Evolutionary conservation across 2,329 filamentous ascomycete genomes (phyloP), one percentile per base, ranked within the genome.

Genomic region (Phaeosphaeria sp.): DNA sequence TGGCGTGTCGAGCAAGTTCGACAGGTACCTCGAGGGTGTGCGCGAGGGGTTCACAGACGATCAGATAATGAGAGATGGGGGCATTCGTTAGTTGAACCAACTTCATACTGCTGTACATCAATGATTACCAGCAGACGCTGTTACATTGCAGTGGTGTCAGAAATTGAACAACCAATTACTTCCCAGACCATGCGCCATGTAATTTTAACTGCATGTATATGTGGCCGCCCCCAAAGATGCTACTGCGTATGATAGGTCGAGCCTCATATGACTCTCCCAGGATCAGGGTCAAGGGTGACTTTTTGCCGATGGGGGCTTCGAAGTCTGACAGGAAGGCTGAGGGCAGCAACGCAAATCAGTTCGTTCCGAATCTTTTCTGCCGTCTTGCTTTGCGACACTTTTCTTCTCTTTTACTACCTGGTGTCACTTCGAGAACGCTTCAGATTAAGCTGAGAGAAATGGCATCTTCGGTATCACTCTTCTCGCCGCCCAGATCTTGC

Each of bases 1-100:
- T n/a, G 46, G 51, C 6, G 57, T 65, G 11, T 36, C 57, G 13
- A 36, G 53, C 20, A 53, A 59, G 48, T 65, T 65, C 52, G 55
- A 63, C 18, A 51, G 23, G 17, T 62, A 64, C 25, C 51, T 55
- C 36, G 43, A 51, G 15, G 54, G 55, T 18, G 22, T 58, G 6
- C 43, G 46, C 17, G 59, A 56, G 21, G 59, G 54, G 6, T 47
- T 62, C 33, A 58, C 62, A 10, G 54, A 59, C 23, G 54, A 64
- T 15, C 54, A 56, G 36, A 39, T 53, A 21, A 36, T 36, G 18
- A 44, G 53, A 39, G 46, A 13, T 17, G 18, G 23, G 33, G 43
- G 50, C 27, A 46, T 46, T 36, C 30, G 30, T 3, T 36, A 36
- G 30, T 36, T 11, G 11, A 30, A 6, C 27, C 11, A 11, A 30